Evolutionary conservation across 2,329 filamentous ascomycete species (phyloP), one percentile per base, ranked within the genome.

Genomic region (Ceratocystis albifundus): DNA sequence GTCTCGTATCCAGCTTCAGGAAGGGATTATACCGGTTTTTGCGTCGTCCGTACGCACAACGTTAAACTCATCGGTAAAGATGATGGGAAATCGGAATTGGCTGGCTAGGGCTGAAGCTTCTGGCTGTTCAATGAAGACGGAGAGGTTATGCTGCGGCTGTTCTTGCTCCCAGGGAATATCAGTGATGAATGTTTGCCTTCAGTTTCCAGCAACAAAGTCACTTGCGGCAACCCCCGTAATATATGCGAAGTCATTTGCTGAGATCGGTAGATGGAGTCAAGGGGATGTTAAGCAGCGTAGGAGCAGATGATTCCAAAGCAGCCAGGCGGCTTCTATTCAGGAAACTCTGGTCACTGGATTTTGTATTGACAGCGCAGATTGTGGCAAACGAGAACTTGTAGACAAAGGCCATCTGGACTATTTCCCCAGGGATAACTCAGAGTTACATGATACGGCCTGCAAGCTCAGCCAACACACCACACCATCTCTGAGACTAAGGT

Each of bases 381-480:
- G 61, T 67, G n/a, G 59, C 30, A 22, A 36, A 46, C 3, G 61
- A 53, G 30, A 62, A 44, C 41, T 48, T 36, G 44, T 66, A 66
- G 25, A 62, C 36, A n/a, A 41, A n/a, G 17, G 57, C 65, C 65
- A 66, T 62, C 5, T 32, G 41, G 30, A 6, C 30, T 30, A 3
- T 64, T 45, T 28, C 66, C 61, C 61, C 61, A 67, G 30, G 30
- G 7, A 6, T 30, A 30, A 6, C 30, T 30, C 30, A 30, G 5
- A 30, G 30, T 30, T 30, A 6, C 30, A 30, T 30, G 7, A 30
- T 7, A 30, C 5, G 30, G 30, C 30, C 30, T 30, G 30, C 5
- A 30, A 30, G 30, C 30, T 7, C 30, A 7, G 30, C 30, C 30
- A 30, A 30, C 30, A 30, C 30, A 30, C 25, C 25, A 28, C 25